Evolutionary conservation across 2,329 filamentous ascomycete species (phyloP), one percentile per base, ranked within the genome.

Genomic region (Trichoderma atroviride): DNA sequence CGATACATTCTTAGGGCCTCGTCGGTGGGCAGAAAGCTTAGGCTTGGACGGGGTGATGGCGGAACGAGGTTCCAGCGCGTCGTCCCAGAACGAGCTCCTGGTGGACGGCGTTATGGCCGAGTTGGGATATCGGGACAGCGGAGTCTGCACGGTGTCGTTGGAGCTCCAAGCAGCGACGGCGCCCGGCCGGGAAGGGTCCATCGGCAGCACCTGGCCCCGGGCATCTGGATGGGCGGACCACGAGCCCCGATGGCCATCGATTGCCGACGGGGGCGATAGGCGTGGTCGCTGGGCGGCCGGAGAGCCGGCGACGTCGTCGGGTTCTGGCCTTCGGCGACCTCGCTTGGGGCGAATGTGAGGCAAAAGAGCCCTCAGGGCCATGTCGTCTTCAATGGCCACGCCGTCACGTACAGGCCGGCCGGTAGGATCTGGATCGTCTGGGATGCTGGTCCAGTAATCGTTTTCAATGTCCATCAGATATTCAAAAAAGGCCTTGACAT

Each of bases 401-500:
- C 93, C 93, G 79, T 97, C 94, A 56, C 94, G 88, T 19, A 88
- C 88, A 37, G 87, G 84, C 50, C 89, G 85, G 31, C 87, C 86
- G 43, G 90, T 84, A 2, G 91, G 88, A 66, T 89, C 87, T 35
- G 87, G 83, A 16, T 86, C 84, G 6, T 85, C 82, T 0, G 94
- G 94, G 29, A 97, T 86, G 43, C 93, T 87, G 19, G 87, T 89
- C 83, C 91, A 97, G 79, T 97, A 97, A 0, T 88, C 81, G 78
- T 96, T 93, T 31, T 87, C 83, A 72, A 93, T 93, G 60, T 89
- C 88, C 71, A 95, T 85, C 24, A 96, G 87, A 78, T 93, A 97
- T 78, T 97, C 93, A 76, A 97, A 97, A 78, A 97, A 97, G 13
- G 93, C 92, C 83, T 97, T 93, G 64, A 97, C 89, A 78, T 97